phyloP scores from a whole-genome alignment of 441 rosid genomes.

The Adansonia gregorii region DNA sequence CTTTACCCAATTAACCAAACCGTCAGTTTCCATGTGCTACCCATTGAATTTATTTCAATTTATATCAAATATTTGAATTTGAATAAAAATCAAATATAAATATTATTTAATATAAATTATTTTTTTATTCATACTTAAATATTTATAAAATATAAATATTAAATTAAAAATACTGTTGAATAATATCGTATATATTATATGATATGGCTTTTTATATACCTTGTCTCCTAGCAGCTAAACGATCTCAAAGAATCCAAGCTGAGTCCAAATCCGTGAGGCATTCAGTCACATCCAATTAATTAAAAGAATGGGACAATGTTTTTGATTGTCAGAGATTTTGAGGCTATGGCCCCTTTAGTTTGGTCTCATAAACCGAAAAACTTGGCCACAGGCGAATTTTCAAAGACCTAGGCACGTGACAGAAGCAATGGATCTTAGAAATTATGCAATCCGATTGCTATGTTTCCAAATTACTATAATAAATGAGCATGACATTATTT shows the following conservation, averaged over 20 bases:
- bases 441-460: not conserved
- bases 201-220: too few relatives aligned
- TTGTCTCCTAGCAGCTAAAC: too few relatives aligned
- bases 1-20: constrained; percentile 18
- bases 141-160: too few relatives aligned
- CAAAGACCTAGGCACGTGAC: too few relatives aligned
- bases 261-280: not conserved
- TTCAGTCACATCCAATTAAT: not conserved
- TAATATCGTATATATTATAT: too few relatives aligned
- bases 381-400: constrained; percentile 14
- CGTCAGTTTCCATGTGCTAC: not conserved
- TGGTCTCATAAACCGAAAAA: constrained; percentile 17
- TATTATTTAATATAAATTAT: too few relatives aligned
- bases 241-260: not conserved
- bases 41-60: not conserved
- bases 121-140: too few relatives aligned
- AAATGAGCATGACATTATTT: too few relatives aligned
- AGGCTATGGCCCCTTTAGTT: not conserved
- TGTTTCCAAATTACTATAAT: constrained; percentile 6
- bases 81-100: too few relatives aligned
- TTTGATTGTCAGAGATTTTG: not conserved
- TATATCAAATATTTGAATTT: too few relatives aligned
- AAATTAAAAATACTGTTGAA: too few relatives aligned
- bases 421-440: not conserved
- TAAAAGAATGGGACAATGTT: not conserved